Evolutionary conservation across 2,329 filamentous ascomycete species (phyloP).

Genomic region (Talaromyces sp.): DNA sequence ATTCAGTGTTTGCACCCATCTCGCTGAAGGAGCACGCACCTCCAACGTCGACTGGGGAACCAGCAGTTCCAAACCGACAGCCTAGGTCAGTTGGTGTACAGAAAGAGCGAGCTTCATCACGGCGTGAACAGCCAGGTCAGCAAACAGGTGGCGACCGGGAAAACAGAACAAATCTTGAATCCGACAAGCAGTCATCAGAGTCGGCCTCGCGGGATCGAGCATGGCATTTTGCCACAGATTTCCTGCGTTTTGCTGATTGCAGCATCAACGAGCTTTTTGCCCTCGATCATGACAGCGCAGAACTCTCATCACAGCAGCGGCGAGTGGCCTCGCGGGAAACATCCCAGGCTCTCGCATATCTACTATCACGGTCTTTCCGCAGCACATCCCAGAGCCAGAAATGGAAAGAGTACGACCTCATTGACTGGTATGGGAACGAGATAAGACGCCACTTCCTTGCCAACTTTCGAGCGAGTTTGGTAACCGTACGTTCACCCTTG

Average conservation of each 20-base stretch:
- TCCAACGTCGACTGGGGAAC: slow-evolving; percentile 20
- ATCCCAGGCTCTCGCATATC: slow-evolving; percentile 28
- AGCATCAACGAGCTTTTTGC: slow-evolving; percentile 24
- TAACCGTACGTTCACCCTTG: slow-evolving; percentile 23
- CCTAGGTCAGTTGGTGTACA: slow-evolving; percentile 8
- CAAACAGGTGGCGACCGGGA: slow-evolving; percentile 5
- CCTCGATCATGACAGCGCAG: slow-evolving; percentile 20
- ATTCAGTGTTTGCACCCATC: slow-evolving; percentile 39
- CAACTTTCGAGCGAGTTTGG: slow-evolving; percentile 30
- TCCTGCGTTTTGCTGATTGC: slow-evolving; percentile 33
- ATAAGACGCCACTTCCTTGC: slow-evolving; percentile 38
- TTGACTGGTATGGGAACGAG: slow-evolving; percentile 41
- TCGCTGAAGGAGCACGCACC: slow-evolving; percentile 28
- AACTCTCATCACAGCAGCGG: slow-evolving; percentile 14
- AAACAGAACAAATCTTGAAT: neutral
- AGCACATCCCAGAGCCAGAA: slow-evolving; percentile 14
- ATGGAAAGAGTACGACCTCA: slow-evolving; percentile 24
- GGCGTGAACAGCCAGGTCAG: neutral
- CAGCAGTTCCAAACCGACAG: slow-evolving; percentile 14
- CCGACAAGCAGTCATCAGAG: slow-evolving; percentile 19
- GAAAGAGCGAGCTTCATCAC: neutral
- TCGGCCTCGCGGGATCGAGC: slow-evolving; percentile 34
- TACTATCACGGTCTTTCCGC: slow-evolving; percentile 19
- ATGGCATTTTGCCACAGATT: slow-evolving; percentile 37
- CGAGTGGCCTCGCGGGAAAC: slow-evolving; percentile 25